Conservation (phyloP, 208 protist genomes). For the Balamuthia mandrillaris region DNA sequence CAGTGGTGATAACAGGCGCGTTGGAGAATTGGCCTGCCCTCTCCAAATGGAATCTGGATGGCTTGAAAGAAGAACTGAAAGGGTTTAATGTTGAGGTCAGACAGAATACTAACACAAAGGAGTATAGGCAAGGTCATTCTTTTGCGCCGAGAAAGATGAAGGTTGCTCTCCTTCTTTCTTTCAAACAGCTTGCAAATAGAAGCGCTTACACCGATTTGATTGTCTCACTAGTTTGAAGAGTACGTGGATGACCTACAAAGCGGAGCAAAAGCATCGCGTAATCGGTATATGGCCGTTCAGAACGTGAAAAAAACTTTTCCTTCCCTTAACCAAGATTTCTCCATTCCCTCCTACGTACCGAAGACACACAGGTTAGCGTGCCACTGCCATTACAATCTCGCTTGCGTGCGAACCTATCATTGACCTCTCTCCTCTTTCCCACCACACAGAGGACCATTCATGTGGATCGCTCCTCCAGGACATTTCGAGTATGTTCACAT, state of each 20-base stretch:
- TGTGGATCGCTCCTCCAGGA: conserved; percentile 9
- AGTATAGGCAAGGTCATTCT: not conserved
- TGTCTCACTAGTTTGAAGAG: not conserved
- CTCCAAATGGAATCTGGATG: not conserved
- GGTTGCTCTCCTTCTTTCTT: not conserved
- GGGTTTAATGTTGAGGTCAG: not conserved
- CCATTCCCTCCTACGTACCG: not conserved
- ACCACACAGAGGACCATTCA: not conserved
- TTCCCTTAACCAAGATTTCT: not conserved
- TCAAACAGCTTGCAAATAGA: not conserved
- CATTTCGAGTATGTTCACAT: conserved; percentile 31
- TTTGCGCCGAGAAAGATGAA: conserved; percentile 4
- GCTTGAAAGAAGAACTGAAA: not conserved
- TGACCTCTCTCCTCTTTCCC: not conserved
- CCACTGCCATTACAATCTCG: not conserved
- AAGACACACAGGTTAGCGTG: not conserved
- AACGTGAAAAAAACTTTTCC: conserved; percentile 1
- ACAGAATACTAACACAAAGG: conserved; percentile 4
- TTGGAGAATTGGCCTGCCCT: not conserved
- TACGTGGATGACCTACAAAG: not conserved
- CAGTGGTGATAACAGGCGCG: not conserved
- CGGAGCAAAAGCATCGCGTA: not conserved
- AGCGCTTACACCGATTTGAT: not conserved
- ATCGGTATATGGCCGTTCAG: conserved; percentile 33
- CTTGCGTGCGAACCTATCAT: not conserved